Conservation (phyloP, 1,284 basidiomycete species). For the Vanrija pseudolonga region DNA sequence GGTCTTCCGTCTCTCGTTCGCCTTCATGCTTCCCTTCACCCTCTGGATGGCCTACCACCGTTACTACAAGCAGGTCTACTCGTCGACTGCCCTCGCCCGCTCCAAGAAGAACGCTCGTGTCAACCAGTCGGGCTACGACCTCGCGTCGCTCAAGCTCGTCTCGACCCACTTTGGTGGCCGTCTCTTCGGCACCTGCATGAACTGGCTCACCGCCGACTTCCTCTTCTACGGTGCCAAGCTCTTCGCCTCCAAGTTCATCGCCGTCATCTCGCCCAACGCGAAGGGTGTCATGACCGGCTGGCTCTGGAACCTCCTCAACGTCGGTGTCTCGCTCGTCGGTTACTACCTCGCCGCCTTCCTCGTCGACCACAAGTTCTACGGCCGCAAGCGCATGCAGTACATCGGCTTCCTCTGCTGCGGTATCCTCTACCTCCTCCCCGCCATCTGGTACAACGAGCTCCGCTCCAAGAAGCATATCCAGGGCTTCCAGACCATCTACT, state of each 20-base stretch:
- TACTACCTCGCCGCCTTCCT: conserved; percentile 57
- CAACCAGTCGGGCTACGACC: conserved; percentile 55
- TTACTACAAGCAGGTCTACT: conserved; percentile 52
- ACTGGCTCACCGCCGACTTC: conserved; percentile 57
- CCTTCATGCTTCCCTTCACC: conserved; percentile 53
- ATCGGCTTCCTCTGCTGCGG: conserved; percentile 54
- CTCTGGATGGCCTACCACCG: conserved; percentile 57
- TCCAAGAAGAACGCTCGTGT: conserved; percentile 52
- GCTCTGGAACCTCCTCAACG: conserved; percentile 55
- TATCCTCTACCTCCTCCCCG: conserved; percentile 49
- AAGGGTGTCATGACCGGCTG: conserved; percentile 50
- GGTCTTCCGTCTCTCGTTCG: conserved; percentile 57
- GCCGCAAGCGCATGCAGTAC: conserved; percentile 53
- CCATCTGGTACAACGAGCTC: conserved; percentile 48
- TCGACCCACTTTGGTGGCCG: conserved; percentile 54
- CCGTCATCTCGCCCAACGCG: conserved; percentile 51
- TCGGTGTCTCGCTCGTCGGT: conserved; percentile 52
- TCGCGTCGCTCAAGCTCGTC: conserved; percentile 53
- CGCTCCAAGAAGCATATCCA: conserved; percentile 40
- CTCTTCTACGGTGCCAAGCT: conserved; percentile 54
- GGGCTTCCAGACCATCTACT: conserved; percentile 55
- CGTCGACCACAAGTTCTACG: conserved; percentile 56
- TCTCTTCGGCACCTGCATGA: conserved; percentile 52
- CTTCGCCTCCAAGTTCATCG: conserved; percentile 51
- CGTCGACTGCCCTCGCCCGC: conserved; percentile 43